Evolutionary conservation across 225 moss, liverwort and hornwort species (phyloP), one percentile per base, ranked within the genome.

Genomic region (Pseudisothecium myosuroides): DNA sequence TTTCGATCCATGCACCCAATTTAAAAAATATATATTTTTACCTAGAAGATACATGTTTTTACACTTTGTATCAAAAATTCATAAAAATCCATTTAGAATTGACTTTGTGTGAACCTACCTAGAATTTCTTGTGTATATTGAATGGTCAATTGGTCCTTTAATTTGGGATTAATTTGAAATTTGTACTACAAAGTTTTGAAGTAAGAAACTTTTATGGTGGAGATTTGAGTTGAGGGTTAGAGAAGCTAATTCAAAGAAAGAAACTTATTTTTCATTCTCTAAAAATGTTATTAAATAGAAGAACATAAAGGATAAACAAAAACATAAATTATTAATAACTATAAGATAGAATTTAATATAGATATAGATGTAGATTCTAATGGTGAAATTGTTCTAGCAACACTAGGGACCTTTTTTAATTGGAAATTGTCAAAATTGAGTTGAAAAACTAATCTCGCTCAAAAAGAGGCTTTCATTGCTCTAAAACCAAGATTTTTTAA

Each of bases 1-100:
- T 69, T 14, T 68, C 14, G 0, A 28, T 45, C 0, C 2, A 0
- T 0, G 5, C 2, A 24, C 1, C 17, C 1, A 45, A 28, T 45
- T 43, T 10, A 17, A 43, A 73, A 5, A 28, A 45, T 27, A 24
- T 6, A 1, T 1, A 7, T 17, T 17, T 73, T 45, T 17, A 4
- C 29, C 10, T 45, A 29, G 7, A 4, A 2, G 0, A 28, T 45
- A 73, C 5, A 73, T 28, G 1, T 17, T 17, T 17, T 17, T 73
- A 45, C 1, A 47, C 6, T 4, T 45, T 45, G 7, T 73, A 6
- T 73, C 2, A 10, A 45, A 73, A 73, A 73, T 17, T 45, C 2
- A 17, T 29, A 2, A 45, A 17, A 6, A 73, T 45, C 18, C 45
- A 73, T 45, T 29, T 45, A 6, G 11, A 29, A 29, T 45, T 73